phyloP scores from a whole-genome alignment of 192 early-diverging fungal genomes.

The Backusella sp. region DNA sequence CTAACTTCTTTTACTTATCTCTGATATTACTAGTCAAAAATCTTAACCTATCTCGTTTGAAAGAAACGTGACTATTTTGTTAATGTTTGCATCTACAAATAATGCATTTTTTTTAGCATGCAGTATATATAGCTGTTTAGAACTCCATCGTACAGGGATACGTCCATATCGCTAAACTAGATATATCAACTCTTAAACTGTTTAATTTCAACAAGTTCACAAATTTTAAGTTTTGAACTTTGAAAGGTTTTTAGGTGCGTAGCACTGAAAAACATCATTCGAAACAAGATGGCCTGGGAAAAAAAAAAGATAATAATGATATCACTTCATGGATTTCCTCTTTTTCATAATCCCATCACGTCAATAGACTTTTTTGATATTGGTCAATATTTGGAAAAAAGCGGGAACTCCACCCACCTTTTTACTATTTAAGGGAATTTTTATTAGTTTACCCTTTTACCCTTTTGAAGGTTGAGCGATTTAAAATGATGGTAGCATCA shows the following conservation, averaged over 20 bases:
- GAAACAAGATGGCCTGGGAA: not conserved
- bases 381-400: not conserved
- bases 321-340: not conserved
- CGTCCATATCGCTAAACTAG: too few relatives aligned
- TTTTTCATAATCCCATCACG: not conserved
- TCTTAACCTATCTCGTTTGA: too few relatives aligned
- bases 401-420: not conserved
- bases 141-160: too few relatives aligned
- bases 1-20: too few relatives aligned
- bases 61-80: too few relatives aligned
- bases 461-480: not conserved
- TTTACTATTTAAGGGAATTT: not conserved
- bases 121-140: too few relatives aligned
- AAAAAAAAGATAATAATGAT: not conserved
- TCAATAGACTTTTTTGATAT: not conserved
- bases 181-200: too few relatives aligned
- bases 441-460: not conserved
- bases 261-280: not conserved
- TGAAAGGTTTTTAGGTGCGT: not conserved
- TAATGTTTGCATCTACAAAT: too few relatives aligned
- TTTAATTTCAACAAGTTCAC: too few relatives aligned
- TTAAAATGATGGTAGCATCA: not conserved
- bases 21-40: too few relatives aligned
- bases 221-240: not conserved
- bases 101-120: too few relatives aligned